Conservation (phyloP, 768 basidiomycete genomes). For the Leccinum variicolor region DNA sequence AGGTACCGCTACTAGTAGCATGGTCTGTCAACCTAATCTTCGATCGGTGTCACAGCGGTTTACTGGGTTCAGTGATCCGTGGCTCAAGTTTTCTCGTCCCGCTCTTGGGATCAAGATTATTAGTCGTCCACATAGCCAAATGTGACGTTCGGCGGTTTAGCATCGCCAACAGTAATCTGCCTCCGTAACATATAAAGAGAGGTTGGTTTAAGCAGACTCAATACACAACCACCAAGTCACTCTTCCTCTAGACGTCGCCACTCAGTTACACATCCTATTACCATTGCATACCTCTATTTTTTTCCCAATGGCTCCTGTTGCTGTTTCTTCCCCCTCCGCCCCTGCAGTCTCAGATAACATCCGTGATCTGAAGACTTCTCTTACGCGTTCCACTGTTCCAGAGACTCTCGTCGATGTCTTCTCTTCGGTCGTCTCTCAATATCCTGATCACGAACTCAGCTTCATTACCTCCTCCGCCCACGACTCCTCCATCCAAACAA, state of each 20-base stretch:
- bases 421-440: constrained; percentile 15
- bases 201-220: constrained; percentile 4
- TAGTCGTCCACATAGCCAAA: not conserved
- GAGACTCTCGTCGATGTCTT: constrained; percentile 24
- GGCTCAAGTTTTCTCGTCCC: too few species aligned
- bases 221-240: not conserved
- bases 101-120: not conserved
- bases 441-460: constrained; percentile 23
- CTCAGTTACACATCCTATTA: not conserved
- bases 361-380: constrained; percentile 11
- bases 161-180: not conserved
- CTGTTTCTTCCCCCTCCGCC: constrained; percentile 3
- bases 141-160: not conserved
- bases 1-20: not conserved
- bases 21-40: constrained; percentile 1
- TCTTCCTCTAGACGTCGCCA: constrained; percentile 3
- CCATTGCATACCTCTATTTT: not conserved
- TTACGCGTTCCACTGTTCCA: constrained; percentile 6
- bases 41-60: constrained; percentile 5
- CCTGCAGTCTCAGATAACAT: not conserved
- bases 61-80: not conserved
- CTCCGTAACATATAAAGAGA: constrained; percentile 19
- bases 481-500: constrained; percentile 28
- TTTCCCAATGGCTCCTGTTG: constrained; percentile 15
- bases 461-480: constrained; percentile 30